Evolutionary conservation across 148 eudicot species (phyloP), one percentile per base, ranked within the genome.

Genomic region (Vaccinium corymbosum): DNA sequence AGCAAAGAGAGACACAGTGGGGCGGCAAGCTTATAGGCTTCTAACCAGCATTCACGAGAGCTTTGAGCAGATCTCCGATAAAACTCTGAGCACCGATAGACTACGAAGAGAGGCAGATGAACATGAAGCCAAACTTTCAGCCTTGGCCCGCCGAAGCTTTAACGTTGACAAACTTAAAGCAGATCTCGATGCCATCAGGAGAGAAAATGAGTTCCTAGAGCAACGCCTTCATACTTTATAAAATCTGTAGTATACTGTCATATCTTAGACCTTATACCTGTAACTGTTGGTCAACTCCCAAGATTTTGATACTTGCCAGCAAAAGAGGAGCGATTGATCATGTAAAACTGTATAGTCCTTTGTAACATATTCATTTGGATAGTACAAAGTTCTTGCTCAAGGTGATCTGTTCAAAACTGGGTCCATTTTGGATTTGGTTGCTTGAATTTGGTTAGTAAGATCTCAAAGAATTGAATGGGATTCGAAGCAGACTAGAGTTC

Each of bases 131-230:
- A 91, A 90, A 88, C 86, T 94, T 81, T 86, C 94, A 83, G 73
- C 87, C 29, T 88, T 90, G 51, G 84, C 87, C 76, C 76, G 89
- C 46, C 85, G 86, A 82, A 87, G 88, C 88, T 81, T 88, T 22
- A 84, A 92, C 64, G 70, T 88, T 70, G 86, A 89, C 82, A 90
- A 92, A 87, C 85, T 92, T 57, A 89, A 91, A 90, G 92, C 91
- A 35, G 97, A 91, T 90, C 92, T 90, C 85, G 89, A 91, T 86
- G 93, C 93, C 75, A 90, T 92, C 88, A 90, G 89, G 84, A 87
- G 85, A 82, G 97, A 94, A 64, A 94, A 92, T 76, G 91, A 92
- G 52, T 82, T 82, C 29, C 87, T 94, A 22, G 90, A 90, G 89
- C 86, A 86, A 74, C 82, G 72, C 80, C 83, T 89, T 66, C 77